Base-by-base conservation (phyloP, 257 asterid genomes). In the Solanum rostratum region DNA sequence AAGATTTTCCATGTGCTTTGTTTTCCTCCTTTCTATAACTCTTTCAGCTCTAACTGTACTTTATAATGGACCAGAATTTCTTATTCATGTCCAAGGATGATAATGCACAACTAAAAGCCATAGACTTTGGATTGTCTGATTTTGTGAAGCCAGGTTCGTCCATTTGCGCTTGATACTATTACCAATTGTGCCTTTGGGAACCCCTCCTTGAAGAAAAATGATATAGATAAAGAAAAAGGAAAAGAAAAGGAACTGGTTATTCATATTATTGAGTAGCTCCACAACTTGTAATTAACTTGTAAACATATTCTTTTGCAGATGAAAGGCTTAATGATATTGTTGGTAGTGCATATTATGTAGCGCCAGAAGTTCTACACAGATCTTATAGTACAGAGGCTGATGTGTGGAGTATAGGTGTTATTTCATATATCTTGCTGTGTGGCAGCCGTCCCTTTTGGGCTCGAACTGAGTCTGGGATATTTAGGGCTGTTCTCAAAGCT, bases 401-500 rank as follows among this genome's bases (percentile, higher is more conserved):
- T 89, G 97, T 95, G 52, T 95, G 99, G 99, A 95, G 99, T 83
- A 85, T 94, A 39, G 99, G 99, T 5, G 99, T 95, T 57, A 92
- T 94, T 80, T 91, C 97, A 68, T 95, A 95, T 85, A 93, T 95
- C 69, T 84, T 95, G 73, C 84, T 95, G 65, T 91, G 97, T 49
- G 99, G 97, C 18, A 93, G 98, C 88, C 95, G 97, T 18, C 98
- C 99, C 24, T 95, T 95, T 88, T 95, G 99, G 97, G 99, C 97
- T 79, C 94, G 97, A 84, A 93, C 99, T 1, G 99, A 95, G 81
- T 95, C 98, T 10, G 99, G 97, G 46, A 94, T 95, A 54, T 95
- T 95, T 55, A 93, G 99, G 27, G 93, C 98, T 14, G 98, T 95
- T 62, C 90, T 95, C 79, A 95, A 95, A 92, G 97, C 98, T 24